Conservation (phyloP, 768 basidiomycete species). For the Lentinula sp. region DNA sequence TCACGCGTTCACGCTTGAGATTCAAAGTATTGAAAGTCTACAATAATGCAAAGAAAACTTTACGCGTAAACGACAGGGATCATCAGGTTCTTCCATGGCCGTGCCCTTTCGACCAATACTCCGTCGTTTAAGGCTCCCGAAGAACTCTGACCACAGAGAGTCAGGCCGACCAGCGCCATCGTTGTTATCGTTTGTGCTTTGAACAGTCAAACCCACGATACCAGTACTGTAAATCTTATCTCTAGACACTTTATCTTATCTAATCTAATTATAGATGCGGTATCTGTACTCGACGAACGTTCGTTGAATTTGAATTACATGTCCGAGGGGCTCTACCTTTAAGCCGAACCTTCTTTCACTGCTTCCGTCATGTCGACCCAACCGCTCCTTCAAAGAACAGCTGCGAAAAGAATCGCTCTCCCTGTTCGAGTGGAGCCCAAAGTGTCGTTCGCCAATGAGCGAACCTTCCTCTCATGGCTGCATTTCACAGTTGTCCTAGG, state of each 20-base stretch:
- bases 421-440: conserved; percentile 87
- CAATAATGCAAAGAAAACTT: conserved; percentile 19
- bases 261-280: background rate
- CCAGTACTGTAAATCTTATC: conserved; percentile 16
- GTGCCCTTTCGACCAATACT: conserved; percentile 14
- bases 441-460: conserved; percentile 91
- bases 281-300: background rate
- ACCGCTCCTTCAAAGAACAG: conserved; percentile 92
- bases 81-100: background rate
- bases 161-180: conserved; percentile 28
- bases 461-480: conserved; percentile 97
- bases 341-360: conserved; percentile 8
- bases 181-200: background rate
- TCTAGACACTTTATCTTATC: background rate
- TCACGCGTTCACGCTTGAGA: no score
- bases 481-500: conserved; percentile 98
- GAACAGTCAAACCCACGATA: conserved; percentile 3
- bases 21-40: no score
- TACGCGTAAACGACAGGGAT: conserved; percentile 11
- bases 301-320: background rate
- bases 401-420: conserved; percentile 92
- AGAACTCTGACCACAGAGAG: conserved; percentile 58
- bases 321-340: background rate
- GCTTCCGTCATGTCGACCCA: conserved; percentile 81
- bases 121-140: conserved; percentile 35